Percentiles rank a stretch among this genome's conserved stretches.
Conservation (phyloP, 2,329 filamentous ascomycete genomes). For the Pseudogymnoascus sp. region DNA sequence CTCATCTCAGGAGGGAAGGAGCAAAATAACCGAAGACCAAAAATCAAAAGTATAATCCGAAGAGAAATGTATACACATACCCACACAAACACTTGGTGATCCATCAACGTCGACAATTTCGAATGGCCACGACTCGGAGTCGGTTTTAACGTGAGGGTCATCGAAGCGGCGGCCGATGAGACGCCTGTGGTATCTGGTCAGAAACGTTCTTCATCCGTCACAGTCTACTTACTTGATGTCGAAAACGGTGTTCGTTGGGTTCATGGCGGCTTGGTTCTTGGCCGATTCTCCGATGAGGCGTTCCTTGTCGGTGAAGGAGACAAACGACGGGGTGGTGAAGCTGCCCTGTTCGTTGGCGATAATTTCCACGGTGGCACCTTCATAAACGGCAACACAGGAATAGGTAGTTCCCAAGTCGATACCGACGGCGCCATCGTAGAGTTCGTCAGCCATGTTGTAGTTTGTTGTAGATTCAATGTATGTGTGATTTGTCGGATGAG, state of each 20-base stretch:
- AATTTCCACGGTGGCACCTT: conserved; percentile 99
- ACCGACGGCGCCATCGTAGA: conserved; percentile 99
- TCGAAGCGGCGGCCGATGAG: conserved; percentile 94
- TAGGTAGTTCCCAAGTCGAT: conserved; percentile 99
- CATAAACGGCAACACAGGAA: conserved; percentile 99
- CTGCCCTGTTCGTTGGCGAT: conserved; percentile 99
- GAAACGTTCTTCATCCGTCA: neutral
- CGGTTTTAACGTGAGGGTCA: conserved; percentile 86
- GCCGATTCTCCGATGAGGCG: conserved; percentile 98
- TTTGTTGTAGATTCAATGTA: conserved; percentile 17
- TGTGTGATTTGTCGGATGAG: too few species aligned
- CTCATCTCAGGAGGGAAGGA: too few species aligned
- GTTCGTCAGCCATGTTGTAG: conserved; percentile 84
- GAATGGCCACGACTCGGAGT: conserved; percentile 98
- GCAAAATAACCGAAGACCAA: too few species aligned
- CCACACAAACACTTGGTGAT: too few species aligned
- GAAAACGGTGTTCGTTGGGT: conserved; percentile 96
- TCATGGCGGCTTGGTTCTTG: conserved; percentile 99
- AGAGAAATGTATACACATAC: too few species aligned
- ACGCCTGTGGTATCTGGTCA: conserved; percentile 54
- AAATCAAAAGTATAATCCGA: too few species aligned
- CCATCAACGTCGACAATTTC: conserved; percentile 87
- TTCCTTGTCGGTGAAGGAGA: conserved; percentile 98
- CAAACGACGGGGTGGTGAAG: conserved; percentile 98
- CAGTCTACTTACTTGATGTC: conserved; percentile 78